A percentile compares a stretch with the other conserved stretches of the same genome.
Conservation (phyloP, 1,139 yeast genomes). For the Zygosaccharomyces sapae region DNA sequence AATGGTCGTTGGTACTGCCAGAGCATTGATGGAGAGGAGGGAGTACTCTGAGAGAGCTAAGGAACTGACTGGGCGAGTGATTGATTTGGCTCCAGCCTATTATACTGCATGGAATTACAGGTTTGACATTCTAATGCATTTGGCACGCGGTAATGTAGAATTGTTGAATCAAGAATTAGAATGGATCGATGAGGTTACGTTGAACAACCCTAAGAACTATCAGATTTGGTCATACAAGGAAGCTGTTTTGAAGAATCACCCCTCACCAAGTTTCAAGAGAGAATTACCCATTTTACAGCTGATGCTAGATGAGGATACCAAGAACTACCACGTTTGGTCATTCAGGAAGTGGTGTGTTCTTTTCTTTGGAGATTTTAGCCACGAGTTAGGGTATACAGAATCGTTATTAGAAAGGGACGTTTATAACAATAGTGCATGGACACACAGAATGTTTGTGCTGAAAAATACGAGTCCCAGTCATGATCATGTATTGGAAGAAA, state of each 20-base stretch:
- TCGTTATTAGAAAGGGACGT: conserved; percentile 56
- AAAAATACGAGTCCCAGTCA: conserved; percentile 18
- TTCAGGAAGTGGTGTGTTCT: conserved; percentile 76
- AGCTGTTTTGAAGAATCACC: conserved; percentile 43
- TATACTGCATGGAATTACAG: conserved; percentile 89
- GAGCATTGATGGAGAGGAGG: conserved; percentile 54
- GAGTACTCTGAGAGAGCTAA: conserved; percentile 74
- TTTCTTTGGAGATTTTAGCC: conserved; percentile 45
- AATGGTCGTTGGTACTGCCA: conserved; percentile 53
- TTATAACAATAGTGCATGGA: conserved; percentile 92
- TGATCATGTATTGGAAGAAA: conserved; percentile 24
- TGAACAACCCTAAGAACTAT: conserved; percentile 81
- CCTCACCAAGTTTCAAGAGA: conserved; percentile 43
- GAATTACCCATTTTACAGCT: conserved; percentile 62
- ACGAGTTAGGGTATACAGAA: conserved; percentile 55
- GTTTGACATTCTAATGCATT: conserved; percentile 47
- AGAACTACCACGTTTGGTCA: conserved; percentile 96
- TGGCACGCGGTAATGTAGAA: conserved; percentile 36
- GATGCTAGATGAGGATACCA: conserved; percentile 73
- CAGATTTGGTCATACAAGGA: conserved; percentile 95
- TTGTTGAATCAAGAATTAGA: conserved; percentile 50
- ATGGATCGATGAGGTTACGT: conserved; percentile 76
- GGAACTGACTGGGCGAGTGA: conserved; percentile 57
- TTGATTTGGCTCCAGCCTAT: conserved; percentile 77
- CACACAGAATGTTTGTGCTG: conserved; percentile 64